Evolutionary conservation across 305 asterid genomes (phyloP).

Genomic region (Fraxinus sp.): DNA sequence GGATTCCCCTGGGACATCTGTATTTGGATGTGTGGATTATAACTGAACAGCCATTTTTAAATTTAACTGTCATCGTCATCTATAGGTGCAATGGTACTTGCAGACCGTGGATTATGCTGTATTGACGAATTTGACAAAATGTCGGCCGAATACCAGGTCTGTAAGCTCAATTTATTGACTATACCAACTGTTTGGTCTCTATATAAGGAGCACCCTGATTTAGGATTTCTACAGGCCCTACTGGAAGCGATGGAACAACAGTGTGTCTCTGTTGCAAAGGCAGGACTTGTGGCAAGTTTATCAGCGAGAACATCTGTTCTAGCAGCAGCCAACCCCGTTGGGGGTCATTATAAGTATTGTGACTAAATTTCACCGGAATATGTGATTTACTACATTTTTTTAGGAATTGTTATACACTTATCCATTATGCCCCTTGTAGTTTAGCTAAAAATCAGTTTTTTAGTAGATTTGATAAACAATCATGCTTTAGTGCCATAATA

Average conservation of each 20-base stretch:
- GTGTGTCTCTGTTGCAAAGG: slow-evolving; percentile 98
- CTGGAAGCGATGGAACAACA: slow-evolving; percentile 99
- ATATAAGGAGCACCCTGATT: slow-evolving; percentile 22
- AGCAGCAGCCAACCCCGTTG: slow-evolving; percentile 99
- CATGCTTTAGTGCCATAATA: no score
- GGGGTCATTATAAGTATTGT: slow-evolving; percentile 90
- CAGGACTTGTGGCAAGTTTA: slow-evolving; percentile 98
- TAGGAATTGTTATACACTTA: not conserved
- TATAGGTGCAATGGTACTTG: slow-evolving; percentile 98
- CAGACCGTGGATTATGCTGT: slow-evolving; percentile 97
- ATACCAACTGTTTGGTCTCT: slow-evolving; percentile 22
- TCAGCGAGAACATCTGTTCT: slow-evolving; percentile 94
- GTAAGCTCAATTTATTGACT: slow-evolving; percentile 22
- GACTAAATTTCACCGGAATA: not conserved
- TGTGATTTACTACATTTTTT: slow-evolving; percentile 18
- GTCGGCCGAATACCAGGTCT: slow-evolving; percentile 97
- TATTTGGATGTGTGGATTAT: slow-evolving; percentile 16
- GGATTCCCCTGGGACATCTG: not conserved
- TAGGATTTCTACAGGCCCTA: slow-evolving; percentile 58
- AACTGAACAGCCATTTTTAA: slow-evolving; percentile 18
- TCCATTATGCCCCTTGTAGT: not conserved
- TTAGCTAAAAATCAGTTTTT: not conserved
- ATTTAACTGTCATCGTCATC: slow-evolving; percentile 17
- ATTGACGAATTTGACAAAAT: not conserved
- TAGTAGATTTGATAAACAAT: no score